phyloP scores from a whole-genome alignment of 2,329 filamentous ascomycete species.

The Aspergillus brunneoviolaceus region DNA sequence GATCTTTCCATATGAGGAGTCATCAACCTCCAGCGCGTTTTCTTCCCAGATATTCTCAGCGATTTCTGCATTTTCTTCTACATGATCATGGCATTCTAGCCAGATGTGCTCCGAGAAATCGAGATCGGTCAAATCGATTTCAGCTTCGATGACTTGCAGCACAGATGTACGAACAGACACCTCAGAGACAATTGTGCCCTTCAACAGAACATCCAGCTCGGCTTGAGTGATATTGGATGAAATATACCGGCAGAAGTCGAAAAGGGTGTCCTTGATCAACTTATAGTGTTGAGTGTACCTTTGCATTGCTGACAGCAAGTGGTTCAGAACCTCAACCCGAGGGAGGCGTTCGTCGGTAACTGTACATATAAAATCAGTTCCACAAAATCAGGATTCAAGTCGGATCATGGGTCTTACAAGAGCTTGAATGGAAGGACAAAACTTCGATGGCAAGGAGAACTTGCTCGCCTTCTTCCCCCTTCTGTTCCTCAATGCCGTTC shows the following conservation, averaged over 20 bases:
- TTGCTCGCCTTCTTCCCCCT: constrained; percentile 78
- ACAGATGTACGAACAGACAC: constrained; percentile 77
- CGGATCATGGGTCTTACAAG: constrained; percentile 52
- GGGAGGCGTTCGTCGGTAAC: constrained; percentile 71
- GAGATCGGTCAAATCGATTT: constrained; percentile 86
- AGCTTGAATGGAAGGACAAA: constrained; percentile 80
- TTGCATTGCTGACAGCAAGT: constrained; percentile 80
- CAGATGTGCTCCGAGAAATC: constrained; percentile 88
- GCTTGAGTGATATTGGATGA: constrained; percentile 72
- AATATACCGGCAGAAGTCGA: constrained; percentile 80
- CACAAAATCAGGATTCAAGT: not conserved
- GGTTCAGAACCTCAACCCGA: constrained; percentile 68
- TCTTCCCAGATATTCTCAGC: constrained; percentile 93
- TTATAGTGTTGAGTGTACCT: constrained; percentile 92
- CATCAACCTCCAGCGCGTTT: constrained; percentile 71
- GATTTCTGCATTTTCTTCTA: constrained; percentile 79
- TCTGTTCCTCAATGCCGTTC: constrained; percentile 67
- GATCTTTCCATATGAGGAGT: constrained; percentile 65
- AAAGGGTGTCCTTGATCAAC: constrained; percentile 85
- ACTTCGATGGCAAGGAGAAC: constrained; percentile 86
- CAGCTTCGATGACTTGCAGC: constrained; percentile 83
- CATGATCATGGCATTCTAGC: constrained; percentile 88
- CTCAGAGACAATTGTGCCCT: constrained; percentile 76
- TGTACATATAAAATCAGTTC: constrained; percentile 16
- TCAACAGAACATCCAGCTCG: constrained; percentile 75